These are phyloP conservation scores for Pseudogymnoascus sp. DNA, from an alignment of 2,329 filamentous ascomycete species.

Conservation along the genomic window DNA sequence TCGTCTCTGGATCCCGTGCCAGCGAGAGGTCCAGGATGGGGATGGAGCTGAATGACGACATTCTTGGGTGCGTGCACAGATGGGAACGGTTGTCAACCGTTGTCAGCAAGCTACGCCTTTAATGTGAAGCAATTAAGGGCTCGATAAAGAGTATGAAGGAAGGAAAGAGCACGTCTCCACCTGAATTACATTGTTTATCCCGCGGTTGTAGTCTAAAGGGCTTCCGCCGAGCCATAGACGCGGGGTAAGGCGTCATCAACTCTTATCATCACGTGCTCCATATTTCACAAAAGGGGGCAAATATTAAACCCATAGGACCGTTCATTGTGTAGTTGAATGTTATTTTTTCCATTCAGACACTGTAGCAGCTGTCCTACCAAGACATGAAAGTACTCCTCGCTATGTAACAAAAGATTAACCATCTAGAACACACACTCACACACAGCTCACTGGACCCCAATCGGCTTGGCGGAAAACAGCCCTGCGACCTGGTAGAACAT, in stretches of 20 bases:
- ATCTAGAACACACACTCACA: neutral
- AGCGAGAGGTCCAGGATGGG: constrained; percentile 69
- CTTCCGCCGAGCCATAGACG: neutral
- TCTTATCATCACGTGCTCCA: constrained; percentile 4
- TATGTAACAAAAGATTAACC: constrained; percentile 5
- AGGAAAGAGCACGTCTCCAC: neutral
- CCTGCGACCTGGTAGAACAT: constrained; percentile 67
- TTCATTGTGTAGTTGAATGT: neutral
- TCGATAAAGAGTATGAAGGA: neutral
- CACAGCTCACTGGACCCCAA: neutral
- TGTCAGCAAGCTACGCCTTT: neutral
- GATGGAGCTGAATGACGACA: constrained; percentile 60
- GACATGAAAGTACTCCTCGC: constrained; percentile 10
- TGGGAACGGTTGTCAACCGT: neutral
- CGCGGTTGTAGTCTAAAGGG: neutral
- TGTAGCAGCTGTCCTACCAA: neutral
- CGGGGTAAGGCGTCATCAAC: constrained; percentile 4
- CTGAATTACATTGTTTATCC: neutral
- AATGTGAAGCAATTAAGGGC: neutral
- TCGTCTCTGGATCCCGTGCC: constrained; percentile 56
- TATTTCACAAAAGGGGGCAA: neutral
- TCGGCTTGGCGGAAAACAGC: constrained; percentile 52
- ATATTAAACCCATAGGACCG: neutral
- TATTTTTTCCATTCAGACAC: neutral
- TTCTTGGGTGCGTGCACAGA: constrained; percentile 11